These are phyloP conservation scores for Phytophthora pinifolia DNA, from an alignment of 352 stramenopile species.

Conservation along the genomic window DNA sequence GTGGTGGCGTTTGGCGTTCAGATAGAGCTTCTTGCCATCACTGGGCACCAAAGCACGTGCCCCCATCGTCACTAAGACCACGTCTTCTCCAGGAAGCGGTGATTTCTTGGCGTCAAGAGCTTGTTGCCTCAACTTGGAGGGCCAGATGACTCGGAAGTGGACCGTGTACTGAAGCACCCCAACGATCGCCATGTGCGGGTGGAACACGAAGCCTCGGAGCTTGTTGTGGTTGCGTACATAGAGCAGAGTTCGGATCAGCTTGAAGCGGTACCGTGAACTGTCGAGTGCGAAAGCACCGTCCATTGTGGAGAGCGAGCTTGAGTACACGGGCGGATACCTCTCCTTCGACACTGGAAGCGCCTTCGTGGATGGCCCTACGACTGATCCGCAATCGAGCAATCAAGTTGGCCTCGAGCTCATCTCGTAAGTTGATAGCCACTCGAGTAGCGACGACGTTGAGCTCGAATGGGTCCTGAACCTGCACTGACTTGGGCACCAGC, in stretches of 20 bases:
- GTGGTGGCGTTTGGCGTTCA: constrained; percentile 64
- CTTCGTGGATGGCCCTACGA: constrained; percentile 50
- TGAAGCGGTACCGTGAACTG: constrained; percentile 73
- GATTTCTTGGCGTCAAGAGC: constrained; percentile 56
- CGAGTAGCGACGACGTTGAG: constrained; percentile 47
- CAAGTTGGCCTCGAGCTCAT: constrained; percentile 69
- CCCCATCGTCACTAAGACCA: constrained; percentile 75
- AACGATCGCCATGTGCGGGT: constrained; percentile 79
- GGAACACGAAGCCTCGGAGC: constrained; percentile 75
- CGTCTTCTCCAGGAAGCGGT: constrained; percentile 65
- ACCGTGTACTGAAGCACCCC: constrained; percentile 88
- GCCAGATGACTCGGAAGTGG: constrained; percentile 77
- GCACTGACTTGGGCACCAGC: constrained; percentile 58
- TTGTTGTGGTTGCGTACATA: constrained; percentile 49
- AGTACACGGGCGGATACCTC: constrained; percentile 77
- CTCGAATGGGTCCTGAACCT: constrained; percentile 63
- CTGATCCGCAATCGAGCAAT: constrained; percentile 66
- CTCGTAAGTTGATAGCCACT: constrained; percentile 69
- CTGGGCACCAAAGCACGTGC: constrained; percentile 63
- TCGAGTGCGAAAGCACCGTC: constrained; percentile 70
- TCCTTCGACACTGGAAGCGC: constrained; percentile 51
- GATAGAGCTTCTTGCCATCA: constrained; percentile 75
- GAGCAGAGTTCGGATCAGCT: constrained; percentile 52
- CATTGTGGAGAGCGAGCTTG: constrained; percentile 90
- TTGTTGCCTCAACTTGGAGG: constrained; percentile 63